A percentile compares a stretch with the other conserved stretches of the same genome.
Conservation (phyloP, 148 eudicot species). For the Rhododendron mucronatum region DNA sequence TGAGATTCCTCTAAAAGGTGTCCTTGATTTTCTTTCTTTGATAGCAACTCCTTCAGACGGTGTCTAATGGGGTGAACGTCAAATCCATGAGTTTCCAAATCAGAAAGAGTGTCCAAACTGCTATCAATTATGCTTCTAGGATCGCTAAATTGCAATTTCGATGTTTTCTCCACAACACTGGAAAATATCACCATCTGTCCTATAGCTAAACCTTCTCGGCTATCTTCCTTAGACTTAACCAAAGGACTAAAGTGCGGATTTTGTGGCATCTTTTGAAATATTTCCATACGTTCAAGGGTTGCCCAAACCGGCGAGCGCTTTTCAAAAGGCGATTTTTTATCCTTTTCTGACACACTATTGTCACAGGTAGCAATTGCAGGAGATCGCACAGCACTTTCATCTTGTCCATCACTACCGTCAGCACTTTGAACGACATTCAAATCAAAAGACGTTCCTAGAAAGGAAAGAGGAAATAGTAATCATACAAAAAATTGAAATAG, state of each 20-base stretch:
- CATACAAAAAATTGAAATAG: not conserved
- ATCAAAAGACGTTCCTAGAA: not conserved
- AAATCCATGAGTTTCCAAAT: constrained; percentile 8
- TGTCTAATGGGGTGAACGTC: not conserved
- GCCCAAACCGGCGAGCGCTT: constrained; percentile 2
- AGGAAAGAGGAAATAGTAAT: not conserved
- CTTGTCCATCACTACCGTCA: not conserved
- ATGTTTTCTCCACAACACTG: not conserved
- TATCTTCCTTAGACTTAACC: not conserved
- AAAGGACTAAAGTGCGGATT: constrained; percentile 9
- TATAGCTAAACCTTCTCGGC: constrained; percentile 11
- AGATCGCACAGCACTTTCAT: constrained; percentile 2
- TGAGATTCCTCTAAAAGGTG: constrained; percentile 2
- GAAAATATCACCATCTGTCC: constrained; percentile 12
- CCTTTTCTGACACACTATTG: not conserved
- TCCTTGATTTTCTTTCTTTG: not conserved
- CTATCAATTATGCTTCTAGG: not conserved
- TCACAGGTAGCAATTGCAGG: not conserved
- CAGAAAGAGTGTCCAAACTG: constrained; percentile 10
- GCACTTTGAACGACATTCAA: not conserved
- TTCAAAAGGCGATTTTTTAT: not conserved
- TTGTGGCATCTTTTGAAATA: constrained; percentile 7
- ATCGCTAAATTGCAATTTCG: constrained; percentile 5
- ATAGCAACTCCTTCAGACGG: constrained; percentile 11
- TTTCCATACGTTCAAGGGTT: constrained; percentile 5